phyloP scores from a whole-genome alignment of 225 moss, liverwort and hornwort genomes.

The Takakia lepidozioides region DNA sequence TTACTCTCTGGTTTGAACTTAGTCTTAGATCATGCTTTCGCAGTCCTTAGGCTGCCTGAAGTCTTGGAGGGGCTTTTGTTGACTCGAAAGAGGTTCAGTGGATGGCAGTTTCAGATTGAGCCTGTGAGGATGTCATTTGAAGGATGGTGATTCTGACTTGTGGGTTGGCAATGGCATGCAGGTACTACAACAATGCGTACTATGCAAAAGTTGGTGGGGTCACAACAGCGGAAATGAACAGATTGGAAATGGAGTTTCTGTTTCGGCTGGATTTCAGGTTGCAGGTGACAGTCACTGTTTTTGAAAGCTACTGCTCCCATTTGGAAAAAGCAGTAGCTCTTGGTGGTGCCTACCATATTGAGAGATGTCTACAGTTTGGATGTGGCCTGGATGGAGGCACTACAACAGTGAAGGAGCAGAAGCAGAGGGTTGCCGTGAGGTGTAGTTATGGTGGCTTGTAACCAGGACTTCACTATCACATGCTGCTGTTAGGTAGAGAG shows the following conservation, averaged over 20 bases:
- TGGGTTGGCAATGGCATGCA: conserved; percentile 8
- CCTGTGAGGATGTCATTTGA: neutral
- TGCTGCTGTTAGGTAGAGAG: too few relatives aligned
- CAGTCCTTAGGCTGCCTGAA: too few relatives aligned
- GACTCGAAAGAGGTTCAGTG: neutral
- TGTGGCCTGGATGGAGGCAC: conserved; percentile 33
- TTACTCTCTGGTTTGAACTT: too few relatives aligned
- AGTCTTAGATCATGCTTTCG: too few relatives aligned
- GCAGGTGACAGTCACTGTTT: conserved; percentile 41
- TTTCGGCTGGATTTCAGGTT: conserved; percentile 47
- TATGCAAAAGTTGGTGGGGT: conserved; percentile 52
- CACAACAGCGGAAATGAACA: conserved; percentile 49
- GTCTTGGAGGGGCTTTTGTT: neutral
- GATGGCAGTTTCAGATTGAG: too few relatives aligned
- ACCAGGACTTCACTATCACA: too few relatives aligned
- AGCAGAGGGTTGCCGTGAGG: conserved; percentile 27
- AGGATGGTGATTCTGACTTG: neutral
- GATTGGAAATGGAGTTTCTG: conserved; percentile 41
- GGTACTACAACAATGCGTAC: conserved; percentile 55
- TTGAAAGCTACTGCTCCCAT: conserved; percentile 43
- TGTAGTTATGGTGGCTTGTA: conserved; percentile 49
- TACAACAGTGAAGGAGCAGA: conserved; percentile 15
- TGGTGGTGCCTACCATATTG: conserved; percentile 23
- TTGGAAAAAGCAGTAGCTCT: conserved; percentile 34
- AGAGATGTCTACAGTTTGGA: conserved; percentile 30